Base-by-base conservation (phyloP, 768 basidiomycete genomes). In the Cyathus striatus region DNA sequence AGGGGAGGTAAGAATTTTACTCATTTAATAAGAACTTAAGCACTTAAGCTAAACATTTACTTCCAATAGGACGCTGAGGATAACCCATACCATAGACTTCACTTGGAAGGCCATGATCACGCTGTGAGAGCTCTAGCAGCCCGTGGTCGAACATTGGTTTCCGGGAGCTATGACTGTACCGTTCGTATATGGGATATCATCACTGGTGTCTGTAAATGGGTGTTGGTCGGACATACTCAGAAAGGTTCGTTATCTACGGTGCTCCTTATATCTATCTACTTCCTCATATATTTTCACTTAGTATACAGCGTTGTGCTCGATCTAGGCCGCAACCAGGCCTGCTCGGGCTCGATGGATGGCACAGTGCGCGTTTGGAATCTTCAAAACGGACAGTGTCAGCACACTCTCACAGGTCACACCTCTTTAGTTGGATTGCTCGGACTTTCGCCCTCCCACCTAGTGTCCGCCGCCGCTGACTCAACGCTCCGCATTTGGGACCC, bases 271-370 rank as follows among this genome's bases (percentile, higher is more conserved):
- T 17, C 16, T 12, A 12, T 32, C n/a, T 38, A 38, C 13, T 12
- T 18, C 16, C 21, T 24, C 26, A 24, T 30, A 27, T 30, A 10
- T 21, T 23, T 37, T 20, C 6, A 3, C 36, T 22, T 36, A 93
- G 95, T 98, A 4, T 98, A 98, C 70, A 92, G 89, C 60, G 90
- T 98, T 40, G 92, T 94, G 9, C 77, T 94, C 30, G 95, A 98
- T 59, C 75, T 83, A 30, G 69, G 72, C 37, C 87, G 93, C 16
- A 82, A 90, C 42, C 89, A 93, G 58, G 91, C 91, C 21, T 93
- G 90, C 51, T 98, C 96, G 2, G 95, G 95, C 6, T 97, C 94
- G 3, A 95, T 97, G 94, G 95, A 98, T 61, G 89, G 91, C 36
- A 94, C 91, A 2, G 94, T 98, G 48, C 89, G 90, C 38, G 81